phyloP scores from a whole-genome alignment of 1,139 yeast species.

The Komagataea norvegica region DNA sequence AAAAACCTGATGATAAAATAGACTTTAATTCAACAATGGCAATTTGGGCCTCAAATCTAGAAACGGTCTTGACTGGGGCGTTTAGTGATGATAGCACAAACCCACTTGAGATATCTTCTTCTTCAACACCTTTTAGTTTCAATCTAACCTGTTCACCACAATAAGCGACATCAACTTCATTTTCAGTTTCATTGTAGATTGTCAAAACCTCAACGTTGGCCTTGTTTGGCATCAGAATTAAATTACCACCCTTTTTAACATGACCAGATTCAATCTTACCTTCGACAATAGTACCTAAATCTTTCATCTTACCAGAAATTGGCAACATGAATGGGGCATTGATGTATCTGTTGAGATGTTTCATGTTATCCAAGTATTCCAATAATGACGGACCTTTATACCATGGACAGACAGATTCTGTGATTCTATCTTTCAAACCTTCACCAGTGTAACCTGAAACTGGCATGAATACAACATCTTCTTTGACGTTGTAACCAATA shows the following conservation, averaged over 20 bases:
- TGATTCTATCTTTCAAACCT: constrained; percentile 84
- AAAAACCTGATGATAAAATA: constrained; percentile 88
- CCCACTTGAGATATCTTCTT: constrained; percentile 91
- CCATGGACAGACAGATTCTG: constrained; percentile 78
- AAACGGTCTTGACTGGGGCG: constrained; percentile 88
- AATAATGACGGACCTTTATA: constrained; percentile 87
- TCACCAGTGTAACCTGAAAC: constrained; percentile 98
- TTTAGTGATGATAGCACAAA: constrained; percentile 82
- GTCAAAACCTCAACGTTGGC: constrained; percentile 76
- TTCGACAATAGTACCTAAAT: constrained; percentile 94
- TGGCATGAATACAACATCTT: constrained; percentile 89
- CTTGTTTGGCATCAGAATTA: constrained; percentile 91
- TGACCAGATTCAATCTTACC: constrained; percentile 98
- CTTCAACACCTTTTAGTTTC: constrained; percentile 92
- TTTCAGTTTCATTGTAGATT: constrained; percentile 92
- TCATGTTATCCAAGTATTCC: constrained; percentile 82
- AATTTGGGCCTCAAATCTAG: constrained; percentile 90
- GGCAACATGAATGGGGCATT: constrained; percentile 98
- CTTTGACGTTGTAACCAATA: constrained; percentile 79
- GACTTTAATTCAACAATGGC: constrained; percentile 96
- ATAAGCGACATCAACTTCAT: constrained; percentile 82
- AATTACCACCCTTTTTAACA: constrained; percentile 68
- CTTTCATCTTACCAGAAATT: constrained; percentile 89
- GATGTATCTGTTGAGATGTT: constrained; percentile 76
- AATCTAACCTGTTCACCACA: constrained; percentile 97